Evolutionary conservation across 257 asterid genomes (phyloP).

Genomic region (Fraxinus quadrangulata): DNA sequence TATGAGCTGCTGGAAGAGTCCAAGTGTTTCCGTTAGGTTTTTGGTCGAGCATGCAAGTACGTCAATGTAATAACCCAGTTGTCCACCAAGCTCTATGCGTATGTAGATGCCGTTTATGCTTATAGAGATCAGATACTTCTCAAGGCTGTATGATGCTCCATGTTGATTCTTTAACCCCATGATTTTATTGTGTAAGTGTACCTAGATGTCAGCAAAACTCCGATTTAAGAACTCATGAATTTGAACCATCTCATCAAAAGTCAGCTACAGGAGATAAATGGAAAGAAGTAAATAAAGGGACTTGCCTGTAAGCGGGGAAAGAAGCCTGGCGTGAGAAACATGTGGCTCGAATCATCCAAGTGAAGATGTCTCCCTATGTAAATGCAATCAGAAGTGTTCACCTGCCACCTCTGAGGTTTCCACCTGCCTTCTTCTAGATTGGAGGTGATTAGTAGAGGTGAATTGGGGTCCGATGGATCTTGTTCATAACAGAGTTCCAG

Average conservation of each 20-base stretch:
- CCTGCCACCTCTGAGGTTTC: conserved; percentile 69
- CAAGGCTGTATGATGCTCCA: conserved; percentile 75
- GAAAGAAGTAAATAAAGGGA: background rate
- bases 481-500: conserved; percentile 80
- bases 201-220: conserved; percentile 43
- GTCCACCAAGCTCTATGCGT: conserved; percentile 80
- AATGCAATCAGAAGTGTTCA: conserved; percentile 41
- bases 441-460: conserved; percentile 61
- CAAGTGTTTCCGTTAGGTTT: conserved; percentile 71
- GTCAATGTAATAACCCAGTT: conserved; percentile 60
- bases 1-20: conserved; percentile 72
- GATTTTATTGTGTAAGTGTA: conserved; percentile 72
- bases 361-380: conserved; percentile 77
- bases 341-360: conserved; percentile 74
- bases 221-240: background rate
- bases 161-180: conserved; percentile 62
- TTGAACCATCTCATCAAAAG: background rate
- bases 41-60: conserved; percentile 77
- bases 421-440: conserved; percentile 71
- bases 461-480: conserved; percentile 57
- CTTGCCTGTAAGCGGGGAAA: conserved; percentile 85
- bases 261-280: conserved; percentile 3
- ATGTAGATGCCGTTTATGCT: conserved; percentile 67
- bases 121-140: conserved; percentile 65
- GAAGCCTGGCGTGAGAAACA: conserved; percentile 73